Base-by-base conservation (phyloP, 208 protist genomes). In the Vickermania spadyakhi region DNA sequence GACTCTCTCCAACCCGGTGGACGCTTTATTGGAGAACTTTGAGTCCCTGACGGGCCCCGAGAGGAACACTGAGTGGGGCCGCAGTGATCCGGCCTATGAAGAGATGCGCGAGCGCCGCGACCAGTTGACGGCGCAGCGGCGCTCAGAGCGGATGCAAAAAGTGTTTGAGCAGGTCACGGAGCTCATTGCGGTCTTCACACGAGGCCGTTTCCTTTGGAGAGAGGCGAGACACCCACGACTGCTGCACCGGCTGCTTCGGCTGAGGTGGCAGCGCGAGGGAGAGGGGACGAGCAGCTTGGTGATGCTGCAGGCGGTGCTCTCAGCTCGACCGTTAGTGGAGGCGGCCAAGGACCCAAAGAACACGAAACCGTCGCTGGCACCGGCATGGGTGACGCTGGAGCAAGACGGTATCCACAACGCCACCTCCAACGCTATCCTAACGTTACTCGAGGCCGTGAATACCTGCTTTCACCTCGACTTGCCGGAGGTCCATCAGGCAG, bases 31-130 rank as follows among this genome's bases (percentile, higher is more conserved):
- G 7, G 36, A 18, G 36, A 45, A 45, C 36, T 45, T 45, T 18
- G 36, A 18, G 11, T n/a, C 11, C 36, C 11, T 18, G 36, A 45
- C 36, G 36, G n/a, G n/a, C n/a, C n/a, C 41, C 13, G 18, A 50
- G 13, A 13, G 18, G 13, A 18, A 13, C 18, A 50, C 23, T 5
- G 28, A 53, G 27, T 91, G 84, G 84, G 53, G 81, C 31, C 64
- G 59, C 5, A 56, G 50, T 27, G 85, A 91, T 50, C 78, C 85
- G 3, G 76, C 71, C 0, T 86, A 87, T 52, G 74, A 80, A 61
- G 73, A 73, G 18, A 83, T 89, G 75, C 60, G 78, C 30, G 83
- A 92, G 60, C 83, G 89, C 52, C 72, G 73, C 41, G 77, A 92
- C 53, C 55, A 83, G n/a, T 64, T 90, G 3, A 73, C 83, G 0